Conservation (phyloP, 2,329 filamentous ascomycete genomes). For the Colletotrichum sp. region DNA sequence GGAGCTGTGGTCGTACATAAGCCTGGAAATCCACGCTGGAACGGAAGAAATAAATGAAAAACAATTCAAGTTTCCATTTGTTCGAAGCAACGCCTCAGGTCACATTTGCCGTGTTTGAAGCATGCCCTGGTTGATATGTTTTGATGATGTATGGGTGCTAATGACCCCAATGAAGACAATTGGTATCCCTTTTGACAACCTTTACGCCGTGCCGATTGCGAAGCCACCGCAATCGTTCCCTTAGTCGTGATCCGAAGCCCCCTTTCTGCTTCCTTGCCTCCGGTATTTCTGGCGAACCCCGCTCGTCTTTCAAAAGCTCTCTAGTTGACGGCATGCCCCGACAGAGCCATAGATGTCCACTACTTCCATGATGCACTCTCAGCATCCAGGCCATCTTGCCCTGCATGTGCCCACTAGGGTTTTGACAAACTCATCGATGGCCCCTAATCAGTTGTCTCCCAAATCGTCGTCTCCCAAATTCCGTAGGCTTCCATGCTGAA, state of each 20-base stretch:
- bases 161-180: neutral
- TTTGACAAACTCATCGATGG: neutral
- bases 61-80: neutral
- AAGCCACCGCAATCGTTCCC: neutral
- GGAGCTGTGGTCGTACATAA: slow-evolving; percentile 46
- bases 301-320: neutral
- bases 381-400: neutral
- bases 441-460: neutral
- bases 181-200: neutral
- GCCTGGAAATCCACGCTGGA: neutral
- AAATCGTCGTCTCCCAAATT: neutral
- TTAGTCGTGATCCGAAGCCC: neutral
- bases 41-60: neutral
- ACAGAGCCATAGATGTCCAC: neutral
- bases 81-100: neutral
- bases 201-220: neutral
- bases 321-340: neutral
- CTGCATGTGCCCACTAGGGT: neutral
- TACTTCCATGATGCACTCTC: neutral
- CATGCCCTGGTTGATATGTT: neutral
- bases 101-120: neutral
- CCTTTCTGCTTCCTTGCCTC: neutral
- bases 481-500: neutral
- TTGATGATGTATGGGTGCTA: neutral
- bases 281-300: neutral